Percentiles rank a stretch among this genome's conserved stretches.
Evolutionary conservation across 345 rosid species (phyloP).

Genomic region (Arabidopsis suecica): DNA sequence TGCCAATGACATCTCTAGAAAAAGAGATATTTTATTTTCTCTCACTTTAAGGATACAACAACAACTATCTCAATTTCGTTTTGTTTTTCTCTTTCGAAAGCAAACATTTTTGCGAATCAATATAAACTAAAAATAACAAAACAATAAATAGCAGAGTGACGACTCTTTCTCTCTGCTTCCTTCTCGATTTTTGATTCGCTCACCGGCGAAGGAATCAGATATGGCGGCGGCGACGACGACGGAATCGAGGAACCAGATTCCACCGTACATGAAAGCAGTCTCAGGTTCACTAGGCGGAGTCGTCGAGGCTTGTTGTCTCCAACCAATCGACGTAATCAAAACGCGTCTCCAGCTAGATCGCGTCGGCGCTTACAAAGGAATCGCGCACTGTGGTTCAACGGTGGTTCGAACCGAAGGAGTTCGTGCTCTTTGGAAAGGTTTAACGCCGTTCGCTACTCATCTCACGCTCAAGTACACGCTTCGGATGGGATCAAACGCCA

Average conservation of each 20-base stretch:
- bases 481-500: conserved; percentile 92
- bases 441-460: conserved; percentile 97
- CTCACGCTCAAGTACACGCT: conserved; percentile 86
- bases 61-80: neutral
- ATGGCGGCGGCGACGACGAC: conserved; percentile 24
- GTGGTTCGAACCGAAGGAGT: conserved; percentile 73
- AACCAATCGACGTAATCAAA: conserved; percentile 95
- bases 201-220: neutral
- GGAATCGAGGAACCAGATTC: conserved; percentile 47
- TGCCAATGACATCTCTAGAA: neutral
- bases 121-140: neutral
- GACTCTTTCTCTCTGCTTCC: conserved; percentile 8
- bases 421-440: conserved; percentile 90
- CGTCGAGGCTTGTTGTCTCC: conserved; percentile 89
- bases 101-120: neutral
- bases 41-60: neutral
- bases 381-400: conserved; percentile 77
- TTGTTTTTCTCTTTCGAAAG: neutral
- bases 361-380: conserved; percentile 72
- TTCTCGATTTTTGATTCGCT: neutral
- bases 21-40: neutral
- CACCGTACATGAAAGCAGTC: conserved; percentile 89
- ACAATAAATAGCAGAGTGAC: neutral
- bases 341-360: conserved; percentile 90
- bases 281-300: conserved; percentile 90